Evolutionary conservation across 169 alveolate genomes (phyloP).

Genomic region (Neospora caninum): DNA sequence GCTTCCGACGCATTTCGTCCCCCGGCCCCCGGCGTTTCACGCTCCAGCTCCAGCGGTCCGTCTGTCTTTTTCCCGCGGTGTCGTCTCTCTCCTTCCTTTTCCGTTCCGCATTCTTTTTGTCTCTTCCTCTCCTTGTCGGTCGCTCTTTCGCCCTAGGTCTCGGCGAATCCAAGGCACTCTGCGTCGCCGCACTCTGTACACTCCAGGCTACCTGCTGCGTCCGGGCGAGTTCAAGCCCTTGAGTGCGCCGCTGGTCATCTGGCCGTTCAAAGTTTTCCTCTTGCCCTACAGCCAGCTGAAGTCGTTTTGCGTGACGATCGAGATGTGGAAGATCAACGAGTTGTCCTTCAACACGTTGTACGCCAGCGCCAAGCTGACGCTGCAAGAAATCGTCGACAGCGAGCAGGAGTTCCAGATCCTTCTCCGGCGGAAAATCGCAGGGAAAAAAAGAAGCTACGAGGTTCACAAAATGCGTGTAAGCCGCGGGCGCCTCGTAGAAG

Average conservation of each 20-base stretch:
- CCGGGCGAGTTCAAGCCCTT: slow-evolving; percentile 55
- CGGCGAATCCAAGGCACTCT: slow-evolving; percentile 44
- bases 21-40: no score
- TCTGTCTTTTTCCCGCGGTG: not conserved
- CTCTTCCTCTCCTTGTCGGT: not conserved
- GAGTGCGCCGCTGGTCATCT: slow-evolving; percentile 61
- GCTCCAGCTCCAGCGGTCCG: not conserved
- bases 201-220: slow-evolving; percentile 63
- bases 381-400: slow-evolving; percentile 69
- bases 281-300: slow-evolving; percentile 74
- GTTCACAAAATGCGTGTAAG: slow-evolving; percentile 75
- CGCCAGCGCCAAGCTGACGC: slow-evolving; percentile 73
- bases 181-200: slow-evolving; percentile 57
- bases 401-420: slow-evolving; percentile 75
- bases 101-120: no score
- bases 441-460: slow-evolving; percentile 74
- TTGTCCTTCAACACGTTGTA: slow-evolving; percentile 72
- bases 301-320: slow-evolving; percentile 71
- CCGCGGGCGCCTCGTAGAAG: no score
- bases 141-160: not conserved
- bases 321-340: slow-evolving; percentile 73
- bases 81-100: not conserved
- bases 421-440: slow-evolving; percentile 70
- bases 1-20: no score
- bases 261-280: slow-evolving; percentile 64